Conservation (phyloP, 495 filamentous ascomycete genomes). For the Neurospora sublineolata region DNA sequence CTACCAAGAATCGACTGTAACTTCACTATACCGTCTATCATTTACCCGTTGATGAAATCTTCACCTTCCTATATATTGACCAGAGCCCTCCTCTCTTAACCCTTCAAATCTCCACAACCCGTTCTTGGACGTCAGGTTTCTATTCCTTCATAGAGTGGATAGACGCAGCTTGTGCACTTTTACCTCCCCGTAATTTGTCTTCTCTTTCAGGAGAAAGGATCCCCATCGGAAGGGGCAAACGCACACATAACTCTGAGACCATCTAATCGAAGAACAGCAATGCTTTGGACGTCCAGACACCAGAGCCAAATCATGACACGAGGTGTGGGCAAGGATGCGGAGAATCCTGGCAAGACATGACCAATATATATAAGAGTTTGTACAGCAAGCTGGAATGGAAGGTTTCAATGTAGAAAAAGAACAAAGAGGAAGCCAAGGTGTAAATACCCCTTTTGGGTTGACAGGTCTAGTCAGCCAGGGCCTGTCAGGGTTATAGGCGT, state of each 20-base stretch:
- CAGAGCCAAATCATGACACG: neutral
- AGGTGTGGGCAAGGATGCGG: neutral
- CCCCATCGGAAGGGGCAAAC: neutral
- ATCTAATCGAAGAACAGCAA: neutral
- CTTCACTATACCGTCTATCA: neutral
- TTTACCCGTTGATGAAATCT: neutral
- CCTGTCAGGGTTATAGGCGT: neutral
- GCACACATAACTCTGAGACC: neutral
- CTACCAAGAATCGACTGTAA: neutral
- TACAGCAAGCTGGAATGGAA: neutral
- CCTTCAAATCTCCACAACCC: neutral
- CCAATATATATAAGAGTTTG: neutral
- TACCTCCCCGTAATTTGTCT: neutral
- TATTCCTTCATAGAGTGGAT: neutral
- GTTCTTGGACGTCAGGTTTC: neutral
- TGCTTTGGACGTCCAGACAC: neutral
- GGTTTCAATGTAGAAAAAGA: neutral
- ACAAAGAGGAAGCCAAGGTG: neutral
- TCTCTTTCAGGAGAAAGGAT: neutral
- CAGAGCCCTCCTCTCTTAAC: neutral
- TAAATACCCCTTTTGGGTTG: neutral
- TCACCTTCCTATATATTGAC: neutral
- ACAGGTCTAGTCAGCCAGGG: neutral
- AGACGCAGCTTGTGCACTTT: neutral
- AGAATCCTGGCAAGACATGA: neutral